These are phyloP conservation scores for Delonix regia DNA, from an alignment of 306 rosid genomes.

Conservation along the genomic window DNA sequence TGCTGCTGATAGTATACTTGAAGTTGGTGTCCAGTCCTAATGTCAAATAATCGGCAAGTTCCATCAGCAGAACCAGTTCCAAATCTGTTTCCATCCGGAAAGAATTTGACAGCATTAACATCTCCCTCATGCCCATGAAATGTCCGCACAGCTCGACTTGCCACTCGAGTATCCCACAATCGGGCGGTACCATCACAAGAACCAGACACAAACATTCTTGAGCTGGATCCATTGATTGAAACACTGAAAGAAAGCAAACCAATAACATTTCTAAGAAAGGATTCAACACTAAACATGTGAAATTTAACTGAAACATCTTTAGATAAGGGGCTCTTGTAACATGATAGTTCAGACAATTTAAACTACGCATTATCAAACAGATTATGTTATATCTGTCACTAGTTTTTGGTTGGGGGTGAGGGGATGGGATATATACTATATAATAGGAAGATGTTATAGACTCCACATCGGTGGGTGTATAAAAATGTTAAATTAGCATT, in stretches of 20 bases:
- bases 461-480: constrained; percentile 4
- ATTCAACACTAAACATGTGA: constrained; percentile 1
- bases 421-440: not conserved
- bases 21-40: constrained; percentile 94
- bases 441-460: not conserved
- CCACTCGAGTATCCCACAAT: constrained; percentile 99
- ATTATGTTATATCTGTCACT: constrained; percentile 5
- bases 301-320: constrained; percentile 20
- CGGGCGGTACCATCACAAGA: constrained; percentile 93
- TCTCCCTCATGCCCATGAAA: constrained; percentile 89
- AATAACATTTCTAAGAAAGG: constrained; percentile 11
- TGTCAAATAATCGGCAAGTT: constrained; percentile 90
- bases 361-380: constrained; percentile 15
- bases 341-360: constrained; percentile 11
- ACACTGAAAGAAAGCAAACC: constrained; percentile 56
- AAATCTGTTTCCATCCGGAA: constrained; percentile 96
- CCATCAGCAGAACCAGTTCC: constrained; percentile 99
- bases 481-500: constrained; percentile 9
- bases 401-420: not conserved
- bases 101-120: constrained; percentile 85
- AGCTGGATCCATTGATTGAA: constrained; percentile 83
- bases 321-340: not conserved
- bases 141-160: constrained; percentile 92
- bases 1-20: constrained; percentile 79
- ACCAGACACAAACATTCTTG: constrained; percentile 90